Conservation (phyloP, 257 asterid genomes). For the Jacaranda mimosifolia region DNA sequence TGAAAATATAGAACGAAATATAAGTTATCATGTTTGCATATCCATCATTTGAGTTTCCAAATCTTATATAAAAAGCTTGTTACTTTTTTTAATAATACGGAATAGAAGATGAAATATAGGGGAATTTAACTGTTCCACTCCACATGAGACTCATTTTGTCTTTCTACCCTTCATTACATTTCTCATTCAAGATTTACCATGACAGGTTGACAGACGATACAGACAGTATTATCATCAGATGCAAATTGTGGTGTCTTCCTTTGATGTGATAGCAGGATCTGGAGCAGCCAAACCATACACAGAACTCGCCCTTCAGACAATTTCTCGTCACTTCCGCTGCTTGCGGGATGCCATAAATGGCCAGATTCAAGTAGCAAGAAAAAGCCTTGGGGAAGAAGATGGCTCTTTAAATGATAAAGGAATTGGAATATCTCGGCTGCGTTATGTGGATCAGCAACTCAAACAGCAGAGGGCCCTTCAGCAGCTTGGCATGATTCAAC, state of each 20-base stretch:
- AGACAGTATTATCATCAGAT: constrained; percentile 88
- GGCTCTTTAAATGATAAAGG: constrained; percentile 56
- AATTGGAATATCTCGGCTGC: constrained; percentile 76
- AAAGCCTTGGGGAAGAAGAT: constrained; percentile 82
- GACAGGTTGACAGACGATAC: constrained; percentile 84
- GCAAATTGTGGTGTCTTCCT: constrained; percentile 83
- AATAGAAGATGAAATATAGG: no score
- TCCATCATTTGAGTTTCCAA: no score
- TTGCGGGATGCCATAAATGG: constrained; percentile 75
- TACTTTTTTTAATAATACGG: no score
- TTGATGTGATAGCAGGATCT: constrained; percentile 71
- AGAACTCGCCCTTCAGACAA: constrained; percentile 83
- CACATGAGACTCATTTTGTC: no score
- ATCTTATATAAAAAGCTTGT: no score
- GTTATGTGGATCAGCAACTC: constrained; percentile 76
- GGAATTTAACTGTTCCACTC: no score
- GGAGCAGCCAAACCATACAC: constrained; percentile 89
- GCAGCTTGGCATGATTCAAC: constrained; percentile 91
- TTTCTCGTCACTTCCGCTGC: constrained; percentile 88
- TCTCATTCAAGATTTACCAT: constrained; percentile 26
- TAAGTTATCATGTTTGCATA: no score
- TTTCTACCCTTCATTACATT: neutral
- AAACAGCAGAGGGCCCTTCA: constrained; percentile 84
- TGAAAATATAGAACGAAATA: no score
- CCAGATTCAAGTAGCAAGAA: constrained; percentile 68